Percentiles rank a stretch among this genome's conserved stretches.
These are phyloP conservation scores for Aspergillus quadricinctus DNA, from an alignment of 2,329 filamentous ascomycete species.

Conservation along the genomic window DNA sequence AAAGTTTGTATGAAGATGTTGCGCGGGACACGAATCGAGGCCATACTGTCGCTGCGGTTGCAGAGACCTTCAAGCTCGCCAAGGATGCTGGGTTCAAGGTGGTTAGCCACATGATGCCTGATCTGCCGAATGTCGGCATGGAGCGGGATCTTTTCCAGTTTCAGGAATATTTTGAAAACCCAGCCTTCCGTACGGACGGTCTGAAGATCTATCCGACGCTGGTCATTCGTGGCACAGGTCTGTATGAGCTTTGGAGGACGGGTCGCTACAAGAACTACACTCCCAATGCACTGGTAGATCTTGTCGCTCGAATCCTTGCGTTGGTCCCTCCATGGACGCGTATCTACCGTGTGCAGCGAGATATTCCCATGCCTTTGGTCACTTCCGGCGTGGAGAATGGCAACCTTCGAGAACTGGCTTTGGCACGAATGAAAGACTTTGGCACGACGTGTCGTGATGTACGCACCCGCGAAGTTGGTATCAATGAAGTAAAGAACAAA, in stretches of 20 bases:
- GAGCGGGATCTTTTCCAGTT: conserved; percentile 97
- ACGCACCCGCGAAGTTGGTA: conserved; percentile 90
- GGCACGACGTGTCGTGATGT: conserved; percentile 96
- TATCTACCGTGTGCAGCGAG: conserved; percentile 96
- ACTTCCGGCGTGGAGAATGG: conserved; percentile 98
- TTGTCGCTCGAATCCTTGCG: conserved; percentile 92
- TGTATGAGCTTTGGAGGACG: conserved; percentile 97
- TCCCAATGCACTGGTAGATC: conserved; percentile 89
- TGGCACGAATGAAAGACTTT: conserved; percentile 99
- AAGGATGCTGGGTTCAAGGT: conserved; percentile 99
- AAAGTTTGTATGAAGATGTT: conserved; percentile 96
- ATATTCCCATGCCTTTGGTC: conserved; percentile 99
- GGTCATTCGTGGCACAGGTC: conserved; percentile 90
- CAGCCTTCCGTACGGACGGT: conserved; percentile 91
- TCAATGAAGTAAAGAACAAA: conserved; percentile 99
- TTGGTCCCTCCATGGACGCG: conserved; percentile 95
- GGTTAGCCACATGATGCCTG: conserved; percentile 99
- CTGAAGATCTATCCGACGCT: conserved; percentile 97
- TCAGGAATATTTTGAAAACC: conserved; percentile 95
- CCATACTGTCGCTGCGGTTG: conserved; percentile 90
- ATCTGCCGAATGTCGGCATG: conserved; percentile 96
- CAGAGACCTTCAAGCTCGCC: conserved; percentile 92
- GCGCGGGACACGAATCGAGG: conserved; percentile 97
- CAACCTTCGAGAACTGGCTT: conserved; percentile 85
- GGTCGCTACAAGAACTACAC: conserved; percentile 98